These are phyloP conservation scores for Cladophialophora immunda DNA, from an alignment of 2,329 filamentous ascomycete genomes.

Conservation along the genomic window DNA sequence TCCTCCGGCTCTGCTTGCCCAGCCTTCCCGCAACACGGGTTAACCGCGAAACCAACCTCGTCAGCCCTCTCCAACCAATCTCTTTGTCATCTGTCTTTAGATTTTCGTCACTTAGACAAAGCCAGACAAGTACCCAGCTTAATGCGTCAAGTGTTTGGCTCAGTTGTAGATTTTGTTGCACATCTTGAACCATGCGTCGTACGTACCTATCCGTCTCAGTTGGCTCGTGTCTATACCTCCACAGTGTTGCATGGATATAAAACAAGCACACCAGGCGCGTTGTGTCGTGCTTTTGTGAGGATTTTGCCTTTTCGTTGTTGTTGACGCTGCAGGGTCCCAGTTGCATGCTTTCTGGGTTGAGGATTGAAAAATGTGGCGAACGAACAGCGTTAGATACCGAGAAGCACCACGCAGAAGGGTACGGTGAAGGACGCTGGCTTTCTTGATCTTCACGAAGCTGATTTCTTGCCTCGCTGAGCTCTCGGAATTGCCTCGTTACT, in stretches of 20 bases:
- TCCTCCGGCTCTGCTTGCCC: background rate
- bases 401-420: background rate
- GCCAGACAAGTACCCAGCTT: background rate
- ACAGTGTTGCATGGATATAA: slow-evolving; percentile 6
- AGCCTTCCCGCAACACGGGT: background rate
- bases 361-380: background rate
- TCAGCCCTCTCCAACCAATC: background rate
- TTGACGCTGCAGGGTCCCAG: background rate
- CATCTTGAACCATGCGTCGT: background rate
- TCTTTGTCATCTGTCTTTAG: background rate
- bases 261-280: slow-evolving; percentile 4
- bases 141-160: background rate
- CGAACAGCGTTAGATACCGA: background rate
- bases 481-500: background rate
- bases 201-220: background rate
- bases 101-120: background rate
- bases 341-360: background rate
- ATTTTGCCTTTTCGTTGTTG: background rate
- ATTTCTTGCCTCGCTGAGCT: background rate
- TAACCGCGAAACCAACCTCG: background rate
- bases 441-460: background rate
- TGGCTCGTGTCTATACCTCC: slow-evolving; percentile 12
- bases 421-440: background rate
- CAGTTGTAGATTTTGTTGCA: background rate
- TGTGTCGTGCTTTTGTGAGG: background rate